Conservation (phyloP, 345 rosid species). For the Angophora floribunda region DNA sequence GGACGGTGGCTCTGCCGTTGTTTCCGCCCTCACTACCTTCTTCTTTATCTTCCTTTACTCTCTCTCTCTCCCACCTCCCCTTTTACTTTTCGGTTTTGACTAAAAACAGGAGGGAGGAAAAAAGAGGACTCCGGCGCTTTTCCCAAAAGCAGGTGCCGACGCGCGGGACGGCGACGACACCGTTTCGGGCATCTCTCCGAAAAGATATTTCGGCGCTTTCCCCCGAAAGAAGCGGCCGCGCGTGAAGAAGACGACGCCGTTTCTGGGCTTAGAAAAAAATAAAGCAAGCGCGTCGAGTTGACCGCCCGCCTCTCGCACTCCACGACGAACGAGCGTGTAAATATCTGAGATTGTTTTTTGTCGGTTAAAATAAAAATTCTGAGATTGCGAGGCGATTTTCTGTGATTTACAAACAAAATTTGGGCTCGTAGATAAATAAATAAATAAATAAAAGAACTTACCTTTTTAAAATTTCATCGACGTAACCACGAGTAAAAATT, state of each 20-base stretch:
- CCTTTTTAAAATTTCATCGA: background rate
- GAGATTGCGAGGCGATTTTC: background rate
- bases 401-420: background rate
- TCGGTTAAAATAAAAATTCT: too few species aligned
- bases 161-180: background rate
- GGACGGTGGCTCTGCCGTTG: background rate
- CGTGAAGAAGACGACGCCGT: background rate
- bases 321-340: background rate
- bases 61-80: background rate
- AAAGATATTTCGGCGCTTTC: background rate
- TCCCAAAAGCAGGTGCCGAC: background rate
- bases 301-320: background rate
- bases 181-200: background rate
- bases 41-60: background rate
- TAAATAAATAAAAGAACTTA: background rate
- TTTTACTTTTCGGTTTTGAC: background rate
- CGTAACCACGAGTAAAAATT: background rate
- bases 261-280: background rate
- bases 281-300: background rate
- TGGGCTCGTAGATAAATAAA: background rate
- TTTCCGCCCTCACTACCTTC: background rate
- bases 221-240: background rate
- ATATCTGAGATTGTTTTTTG: too few species aligned
- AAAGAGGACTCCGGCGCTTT: background rate
- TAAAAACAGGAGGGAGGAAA: background rate